phyloP scores from a whole-genome alignment of 2,329 filamentous ascomycete genomes.

The Hansfordia pulvinata region DNA sequence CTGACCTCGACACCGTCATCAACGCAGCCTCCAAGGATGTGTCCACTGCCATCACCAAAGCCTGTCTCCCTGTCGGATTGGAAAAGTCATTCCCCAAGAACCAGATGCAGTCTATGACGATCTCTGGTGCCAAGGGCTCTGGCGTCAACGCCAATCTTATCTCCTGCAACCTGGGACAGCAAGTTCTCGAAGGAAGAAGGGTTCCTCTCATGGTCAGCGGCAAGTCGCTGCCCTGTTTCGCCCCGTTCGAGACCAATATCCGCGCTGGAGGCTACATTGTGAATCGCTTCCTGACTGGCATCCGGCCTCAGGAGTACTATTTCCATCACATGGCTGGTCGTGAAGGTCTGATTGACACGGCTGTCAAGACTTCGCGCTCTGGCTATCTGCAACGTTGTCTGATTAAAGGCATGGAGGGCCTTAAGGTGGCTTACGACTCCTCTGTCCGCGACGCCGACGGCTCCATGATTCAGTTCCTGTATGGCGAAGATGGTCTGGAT shows the following conservation, averaged over 20 bases:
- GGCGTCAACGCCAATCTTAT: conserved; percentile 94
- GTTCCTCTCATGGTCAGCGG: conserved; percentile 97
- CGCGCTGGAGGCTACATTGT: conserved; percentile 88
- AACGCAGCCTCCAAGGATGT: conserved; percentile 57
- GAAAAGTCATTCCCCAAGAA: conserved; percentile 91
- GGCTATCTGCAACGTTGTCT: conserved; percentile 94
- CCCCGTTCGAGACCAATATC: conserved; percentile 77
- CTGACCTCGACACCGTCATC: conserved; percentile 77
- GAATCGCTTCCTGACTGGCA: conserved; percentile 94
- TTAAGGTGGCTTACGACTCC: conserved; percentile 84
- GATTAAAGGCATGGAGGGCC: conserved; percentile 96
- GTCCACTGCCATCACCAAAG: conserved; percentile 64
- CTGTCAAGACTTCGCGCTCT: conserved; percentile 94
- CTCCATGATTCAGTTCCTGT: conserved; percentile 85
- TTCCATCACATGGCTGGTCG: conserved; percentile 99
- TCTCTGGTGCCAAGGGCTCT: conserved; percentile 87
- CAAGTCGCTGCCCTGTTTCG: conserved; percentile 90
- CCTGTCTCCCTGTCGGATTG: conserved; percentile 69
- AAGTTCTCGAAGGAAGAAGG: conserved; percentile 86
- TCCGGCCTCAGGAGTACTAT: conserved; percentile 94
- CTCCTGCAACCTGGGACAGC: conserved; percentile 93
- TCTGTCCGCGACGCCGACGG: conserved; percentile 92
- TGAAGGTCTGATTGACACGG: conserved; percentile 96
- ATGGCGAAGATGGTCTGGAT: conserved; percentile 91
- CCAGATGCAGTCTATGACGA: conserved; percentile 98